Base-by-base conservation (phyloP, 2,329 filamentous ascomycete genomes). In the Penicillium sp. region DNA sequence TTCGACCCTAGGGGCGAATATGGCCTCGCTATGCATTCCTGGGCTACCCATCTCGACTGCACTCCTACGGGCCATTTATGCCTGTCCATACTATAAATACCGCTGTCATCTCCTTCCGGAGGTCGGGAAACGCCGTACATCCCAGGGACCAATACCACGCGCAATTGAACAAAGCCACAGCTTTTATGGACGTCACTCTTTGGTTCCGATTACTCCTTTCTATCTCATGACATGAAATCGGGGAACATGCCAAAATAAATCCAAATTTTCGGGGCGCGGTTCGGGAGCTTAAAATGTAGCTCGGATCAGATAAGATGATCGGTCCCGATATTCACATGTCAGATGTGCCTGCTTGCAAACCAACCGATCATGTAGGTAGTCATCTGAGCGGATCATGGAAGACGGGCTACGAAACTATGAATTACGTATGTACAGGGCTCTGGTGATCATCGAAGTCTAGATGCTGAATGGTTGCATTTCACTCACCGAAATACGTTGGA, bases 281-380 rank as follows among this genome's bases (percentile, higher is more conserved):
- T 51, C 49, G 46, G 49, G 40, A 46, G 37, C 18, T 36, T 41
- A 13, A 36, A 36, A 42, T 37, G 35, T 22, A 20, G 38, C 23
- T 56, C 55, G 52, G 55, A 58, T 58, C 56, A 54, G 56, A 58
- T 58, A 58, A 58, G 49, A 43, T n/a, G 23, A 51, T 47, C 41
- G 23, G 16, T 27, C 38, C 44, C 48, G 46, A 58, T 58, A 43
- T 48, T 45, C 49, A 50, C 42, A 48, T 47, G 38, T 46, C 34
- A 47, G 27, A 34, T 26, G 24, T 8, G 24, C 14, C n/a, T 18
- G 42, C 47, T 49, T 49, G 50, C n/a, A n/a, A n/a, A n/a, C n/a
- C n/a, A n/a, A n/a, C n/a, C n/a, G n/a, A n/a, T n/a, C n/a, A n/a
- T n/a, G n/a, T n/a, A n/a, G n/a, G n/a, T n/a, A n/a, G n/a, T n/a